These are phyloP conservation scores for Lentinula aciculospora DNA, from an alignment of 768 basidiomycete genomes.

Conservation along the genomic window DNA sequence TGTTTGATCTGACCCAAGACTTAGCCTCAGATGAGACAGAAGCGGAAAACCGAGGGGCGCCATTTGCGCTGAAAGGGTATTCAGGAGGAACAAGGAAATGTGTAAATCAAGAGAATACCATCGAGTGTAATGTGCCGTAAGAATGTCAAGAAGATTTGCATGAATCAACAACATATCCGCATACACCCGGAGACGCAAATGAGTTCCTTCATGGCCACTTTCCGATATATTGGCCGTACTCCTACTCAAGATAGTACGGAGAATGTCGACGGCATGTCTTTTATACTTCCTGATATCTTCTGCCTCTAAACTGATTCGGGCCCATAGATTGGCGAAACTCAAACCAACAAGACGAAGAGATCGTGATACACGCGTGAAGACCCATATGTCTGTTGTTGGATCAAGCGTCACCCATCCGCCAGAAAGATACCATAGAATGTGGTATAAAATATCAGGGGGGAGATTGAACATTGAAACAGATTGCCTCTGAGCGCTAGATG, in stretches of 20 bases:
- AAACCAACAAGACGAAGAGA: not conserved
- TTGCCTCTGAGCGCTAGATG: not conserved
- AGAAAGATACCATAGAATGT: slow-evolving; percentile 1
- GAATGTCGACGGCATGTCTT: not conserved
- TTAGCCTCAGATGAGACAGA: not conserved
- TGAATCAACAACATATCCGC: slow-evolving; percentile 3
- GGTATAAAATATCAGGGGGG: slow-evolving; percentile 1
- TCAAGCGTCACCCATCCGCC: slow-evolving; percentile 1
- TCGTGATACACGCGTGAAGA: slow-evolving; percentile 1
- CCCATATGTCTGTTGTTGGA: slow-evolving; percentile 3
- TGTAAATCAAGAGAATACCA: slow-evolving; percentile 4
- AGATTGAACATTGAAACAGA: not conserved
- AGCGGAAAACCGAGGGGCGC: not conserved
- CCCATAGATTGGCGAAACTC: not conserved
- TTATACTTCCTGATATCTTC: slow-evolving; percentile 1
- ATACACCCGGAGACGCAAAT: not conserved
- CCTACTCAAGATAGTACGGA: not conserved
- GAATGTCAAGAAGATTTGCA: slow-evolving; percentile 3
- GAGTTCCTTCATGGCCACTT: not conserved
- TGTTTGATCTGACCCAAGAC: slow-evolving; percentile 1
- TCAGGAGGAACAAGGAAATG: slow-evolving; percentile 5
- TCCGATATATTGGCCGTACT: not conserved
- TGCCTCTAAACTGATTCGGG: not conserved
- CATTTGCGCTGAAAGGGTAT: slow-evolving; percentile 2
- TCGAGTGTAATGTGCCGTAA: slow-evolving; percentile 1